Conservation (phyloP, 805 yeast species). For the Candida morakotiae region DNA sequence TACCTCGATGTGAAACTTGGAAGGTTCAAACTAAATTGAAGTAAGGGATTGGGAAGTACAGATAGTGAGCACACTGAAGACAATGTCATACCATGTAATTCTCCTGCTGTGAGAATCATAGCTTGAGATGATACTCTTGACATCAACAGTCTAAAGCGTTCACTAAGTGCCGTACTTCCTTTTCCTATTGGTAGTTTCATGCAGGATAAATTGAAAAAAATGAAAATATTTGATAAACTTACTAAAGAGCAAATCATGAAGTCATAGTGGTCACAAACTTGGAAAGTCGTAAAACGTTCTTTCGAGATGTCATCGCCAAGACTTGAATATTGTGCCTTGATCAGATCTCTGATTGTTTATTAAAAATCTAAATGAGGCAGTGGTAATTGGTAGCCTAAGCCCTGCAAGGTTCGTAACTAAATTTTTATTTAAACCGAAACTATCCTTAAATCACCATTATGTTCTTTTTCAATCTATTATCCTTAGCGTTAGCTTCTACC, state of each 20-base stretch:
- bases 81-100: slow-evolving; percentile 71
- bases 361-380: too few species aligned
- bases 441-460: neutral
- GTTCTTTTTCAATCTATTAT: slow-evolving; percentile 1
- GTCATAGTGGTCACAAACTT: too few species aligned
- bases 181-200: neutral
- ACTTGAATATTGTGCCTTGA: too few species aligned
- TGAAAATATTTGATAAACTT: too few species aligned
- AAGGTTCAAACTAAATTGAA: slow-evolving; percentile 81
- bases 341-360: too few species aligned
- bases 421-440: neutral
- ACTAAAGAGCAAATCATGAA: too few species aligned
- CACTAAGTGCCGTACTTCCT: slow-evolving; percentile 1
- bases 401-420: too few species aligned
- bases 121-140: slow-evolving; percentile 38
- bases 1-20: slow-evolving; percentile 78
- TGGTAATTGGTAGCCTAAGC: too few species aligned
- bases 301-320: too few species aligned
- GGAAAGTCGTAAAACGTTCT: too few species aligned
- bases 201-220: neutral
- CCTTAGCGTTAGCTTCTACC: slow-evolving; percentile 2
- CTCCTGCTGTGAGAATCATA: slow-evolving; percentile 39
- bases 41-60: slow-evolving; percentile 67
- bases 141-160: slow-evolving; percentile 30
- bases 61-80: slow-evolving; percentile 85